Evolutionary conservation across 768 basidiomycete genomes (phyloP).

Genomic region (Rossbeevera mucosa): DNA sequence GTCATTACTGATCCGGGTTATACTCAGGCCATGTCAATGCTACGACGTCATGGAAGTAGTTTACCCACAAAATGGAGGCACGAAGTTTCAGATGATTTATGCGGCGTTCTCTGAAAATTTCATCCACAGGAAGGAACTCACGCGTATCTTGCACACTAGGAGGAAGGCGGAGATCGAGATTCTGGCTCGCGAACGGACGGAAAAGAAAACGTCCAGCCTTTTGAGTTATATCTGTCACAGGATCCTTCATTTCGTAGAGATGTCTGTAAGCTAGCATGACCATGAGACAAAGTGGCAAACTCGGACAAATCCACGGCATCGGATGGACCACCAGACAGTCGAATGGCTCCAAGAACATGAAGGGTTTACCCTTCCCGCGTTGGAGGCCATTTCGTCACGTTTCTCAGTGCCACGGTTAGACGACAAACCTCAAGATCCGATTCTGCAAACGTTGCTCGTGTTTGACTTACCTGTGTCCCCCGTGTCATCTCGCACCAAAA

Average conservation of each 20-base stretch:
- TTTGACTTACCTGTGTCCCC: neutral
- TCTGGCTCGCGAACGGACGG: slow-evolving; percentile 27
- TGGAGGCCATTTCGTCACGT: slow-evolving; percentile 39
- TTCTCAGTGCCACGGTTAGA: slow-evolving; percentile 65
- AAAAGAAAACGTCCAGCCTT: slow-evolving; percentile 15
- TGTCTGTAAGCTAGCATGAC: slow-evolving; percentile 16
- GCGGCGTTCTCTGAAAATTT: slow-evolving; percentile 1
- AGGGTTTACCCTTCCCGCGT: slow-evolving; percentile 15
- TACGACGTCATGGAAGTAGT: slow-evolving; percentile 36
- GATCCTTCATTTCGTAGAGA: slow-evolving; percentile 25
- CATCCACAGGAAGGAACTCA: slow-evolving; percentile 65
- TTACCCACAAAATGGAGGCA: slow-evolving; percentile 70
- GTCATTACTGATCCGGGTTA: neutral
- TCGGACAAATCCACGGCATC: neutral
- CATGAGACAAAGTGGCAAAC: neutral
- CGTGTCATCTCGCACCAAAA: neutral
- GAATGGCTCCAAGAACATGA: slow-evolving; percentile 19
- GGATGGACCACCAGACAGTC: slow-evolving; percentile 2
- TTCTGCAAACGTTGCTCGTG: slow-evolving; percentile 52
- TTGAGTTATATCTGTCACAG: slow-evolving; percentile 26
- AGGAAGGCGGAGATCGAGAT: slow-evolving; percentile 93
- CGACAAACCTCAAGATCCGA: slow-evolving; percentile 77
- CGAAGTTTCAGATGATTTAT: slow-evolving; percentile 14
- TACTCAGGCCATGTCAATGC: slow-evolving; percentile 62
- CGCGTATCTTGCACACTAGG: slow-evolving; percentile 72